Evolutionary conservation across 75 land plant genomes (phyloP).

Genomic region (Adiantum capillusveneris): DNA sequence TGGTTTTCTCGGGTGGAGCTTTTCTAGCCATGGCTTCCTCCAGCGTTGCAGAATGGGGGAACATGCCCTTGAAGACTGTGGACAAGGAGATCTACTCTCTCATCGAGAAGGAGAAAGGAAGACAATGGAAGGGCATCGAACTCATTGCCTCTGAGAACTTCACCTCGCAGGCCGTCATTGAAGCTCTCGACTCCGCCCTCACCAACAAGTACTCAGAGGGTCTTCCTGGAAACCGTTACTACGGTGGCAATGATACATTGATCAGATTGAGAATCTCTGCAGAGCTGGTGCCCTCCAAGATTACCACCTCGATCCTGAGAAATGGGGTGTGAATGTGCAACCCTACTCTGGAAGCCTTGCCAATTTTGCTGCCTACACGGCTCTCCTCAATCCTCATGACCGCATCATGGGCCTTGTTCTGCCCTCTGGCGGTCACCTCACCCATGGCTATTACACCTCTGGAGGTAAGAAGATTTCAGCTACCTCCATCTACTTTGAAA

Average conservation of each 20-base stretch:
- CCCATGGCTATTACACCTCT: constrained; percentile 55
- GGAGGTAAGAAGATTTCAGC: constrained; percentile 70
- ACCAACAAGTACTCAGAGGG: constrained; percentile 58
- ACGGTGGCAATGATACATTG: constrained; percentile 59
- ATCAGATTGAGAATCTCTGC: constrained; percentile 48
- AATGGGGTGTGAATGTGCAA: constrained; percentile 80
- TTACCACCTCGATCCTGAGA: constrained; percentile 38
- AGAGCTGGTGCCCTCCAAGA: constrained; percentile 45
- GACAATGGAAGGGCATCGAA: constrained; percentile 51
- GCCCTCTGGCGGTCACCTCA: constrained; percentile 81
- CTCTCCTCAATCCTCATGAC: constrained; percentile 65
- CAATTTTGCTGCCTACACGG: constrained; percentile 81
- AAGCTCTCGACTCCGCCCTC: constrained; percentile 55
- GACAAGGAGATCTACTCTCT: background rate
- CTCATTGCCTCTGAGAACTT: constrained; percentile 57
- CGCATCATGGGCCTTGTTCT: constrained; percentile 88
- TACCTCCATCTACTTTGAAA: constrained; percentile 67
- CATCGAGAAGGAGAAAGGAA: background rate
- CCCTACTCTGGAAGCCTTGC: constrained; percentile 43
- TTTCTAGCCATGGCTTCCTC: background rate
- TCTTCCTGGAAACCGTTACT: constrained; percentile 56
- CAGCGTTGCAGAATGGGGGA: background rate
- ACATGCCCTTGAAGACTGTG: background rate
- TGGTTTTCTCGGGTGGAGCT: background rate
- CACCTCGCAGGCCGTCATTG: constrained; percentile 49